These are phyloP conservation scores for Nigrospora osmanthi DNA, from an alignment of 2,329 filamentous ascomycete species.

Conservation along the genomic window DNA sequence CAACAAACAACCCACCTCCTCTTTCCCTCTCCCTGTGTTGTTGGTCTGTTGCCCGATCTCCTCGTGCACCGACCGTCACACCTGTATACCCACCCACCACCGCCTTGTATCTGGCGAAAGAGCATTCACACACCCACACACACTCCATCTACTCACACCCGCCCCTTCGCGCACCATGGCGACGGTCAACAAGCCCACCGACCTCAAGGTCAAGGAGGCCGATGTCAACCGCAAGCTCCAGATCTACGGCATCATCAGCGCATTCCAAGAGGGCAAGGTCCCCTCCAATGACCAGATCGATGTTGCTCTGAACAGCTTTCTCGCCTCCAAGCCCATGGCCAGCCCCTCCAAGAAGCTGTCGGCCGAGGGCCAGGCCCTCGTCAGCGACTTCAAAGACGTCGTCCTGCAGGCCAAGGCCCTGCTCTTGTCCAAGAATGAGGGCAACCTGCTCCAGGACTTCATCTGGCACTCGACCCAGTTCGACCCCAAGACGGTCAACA, in stretches of 20 bases:
- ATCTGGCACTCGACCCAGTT: slow-evolving; percentile 87
- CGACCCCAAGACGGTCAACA: slow-evolving; percentile 50
- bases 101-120: background rate
- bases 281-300: slow-evolving; percentile 97
- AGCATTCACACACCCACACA: background rate
- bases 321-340: slow-evolving; percentile 62
- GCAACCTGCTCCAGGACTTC: slow-evolving; percentile 91
- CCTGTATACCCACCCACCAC: background rate
- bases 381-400: slow-evolving; percentile 70
- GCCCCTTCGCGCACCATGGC: slow-evolving; percentile 14
- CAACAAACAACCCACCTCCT: too few relatives aligned
- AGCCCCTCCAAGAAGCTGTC: slow-evolving; percentile 73
- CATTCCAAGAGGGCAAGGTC: slow-evolving; percentile 82
- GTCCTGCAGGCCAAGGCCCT: slow-evolving; percentile 75
- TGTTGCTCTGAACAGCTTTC: slow-evolving; percentile 82
- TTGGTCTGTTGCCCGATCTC: too few relatives aligned
- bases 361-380: slow-evolving; percentile 68
- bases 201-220: slow-evolving; percentile 69
- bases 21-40: too few relatives aligned
- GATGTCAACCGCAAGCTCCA: slow-evolving; percentile 93
- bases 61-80: background rate
- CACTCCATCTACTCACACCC: background rate
- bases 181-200: slow-evolving; percentile 64
- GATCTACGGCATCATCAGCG: slow-evolving; percentile 81
- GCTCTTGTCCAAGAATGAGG: slow-evolving; percentile 87